Evolutionary conservation across 441 rosid genomes (phyloP), one percentile per base, ranked within the genome.

Genomic region (Metrosideros polymorpha): DNA sequence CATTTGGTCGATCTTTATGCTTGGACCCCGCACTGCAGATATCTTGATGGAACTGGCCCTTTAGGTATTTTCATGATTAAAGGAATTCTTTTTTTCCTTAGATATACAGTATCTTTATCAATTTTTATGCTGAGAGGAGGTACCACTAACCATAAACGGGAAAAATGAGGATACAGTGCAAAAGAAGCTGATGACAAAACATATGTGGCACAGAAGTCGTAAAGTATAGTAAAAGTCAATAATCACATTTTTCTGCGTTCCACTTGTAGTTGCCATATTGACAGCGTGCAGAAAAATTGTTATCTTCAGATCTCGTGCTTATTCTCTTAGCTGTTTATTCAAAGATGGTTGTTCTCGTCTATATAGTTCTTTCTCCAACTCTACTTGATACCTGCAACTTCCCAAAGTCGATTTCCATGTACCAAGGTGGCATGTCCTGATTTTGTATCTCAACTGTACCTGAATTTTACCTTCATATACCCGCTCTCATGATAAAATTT

Each of bases 1-100:
- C 96, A 96, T 93, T 88, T 98, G 91, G 94, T 93, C 87, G 99
- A 98, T 91, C 91, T 93, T 83, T 96, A 95, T 90, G 90, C 95
- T 53, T 96, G 98, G 98, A 98, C 91, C 89, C 99, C 99, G 35
- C 99, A 98, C 90, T 96, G 99, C 89, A 93, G 93, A 91, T 93
- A 92, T 89, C 92, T 96, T 52, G 99, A 98, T 91, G 99, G 99
- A 82, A 86, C 87, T 86, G 97, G 98, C 49, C 99, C 98, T 92
- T 92, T 98, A 89, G 99, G 99, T 98, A 94, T 71, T 88, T 53
- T 71, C n/a, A 39, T 22, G 47, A n/a, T 22, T 24, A 25, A 71
- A 39, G 79, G 6, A 42, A 71, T 71, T 10, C n/a, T 39, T 39
- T 25, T 22, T 71, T 42, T 71, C 79, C 79, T 71, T 71, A 12